These are phyloP conservation scores for Escovopsis sp. DNA, from an alignment of 2,329 filamentous ascomycete species.

Conservation along the genomic window DNA sequence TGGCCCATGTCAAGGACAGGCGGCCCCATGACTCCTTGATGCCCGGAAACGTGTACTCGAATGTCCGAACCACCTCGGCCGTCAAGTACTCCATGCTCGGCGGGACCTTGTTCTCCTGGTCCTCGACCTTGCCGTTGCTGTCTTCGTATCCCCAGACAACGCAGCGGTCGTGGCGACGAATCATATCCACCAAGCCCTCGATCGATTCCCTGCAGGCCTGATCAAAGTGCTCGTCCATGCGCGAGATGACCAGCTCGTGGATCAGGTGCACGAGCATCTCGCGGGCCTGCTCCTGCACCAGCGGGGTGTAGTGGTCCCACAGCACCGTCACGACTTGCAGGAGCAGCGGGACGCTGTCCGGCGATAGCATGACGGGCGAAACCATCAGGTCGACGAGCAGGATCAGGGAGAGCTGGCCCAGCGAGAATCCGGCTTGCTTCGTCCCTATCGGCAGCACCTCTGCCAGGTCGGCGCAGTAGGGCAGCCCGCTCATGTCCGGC, in stretches of 20 bases:
- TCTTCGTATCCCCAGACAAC: slow-evolving; percentile 95
- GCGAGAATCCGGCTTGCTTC: slow-evolving; percentile 82
- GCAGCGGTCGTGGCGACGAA: slow-evolving; percentile 67
- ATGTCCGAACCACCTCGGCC: slow-evolving; percentile 67
- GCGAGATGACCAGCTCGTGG: slow-evolving; percentile 78
- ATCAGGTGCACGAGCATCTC: slow-evolving; percentile 98
- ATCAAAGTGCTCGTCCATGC: slow-evolving; percentile 55
- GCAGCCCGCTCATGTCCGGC: slow-evolving; percentile 58
- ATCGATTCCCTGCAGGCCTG: slow-evolving; percentile 53
- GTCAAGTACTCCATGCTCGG: slow-evolving; percentile 77
- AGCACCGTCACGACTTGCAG: slow-evolving; percentile 85
- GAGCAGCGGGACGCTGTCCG: slow-evolving; percentile 70
- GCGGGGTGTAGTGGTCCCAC: slow-evolving; percentile 92
- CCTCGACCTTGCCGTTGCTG: slow-evolving; percentile 63
- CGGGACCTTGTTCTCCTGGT: slow-evolving; percentile 67
- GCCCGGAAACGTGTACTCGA: slow-evolving; percentile 68
- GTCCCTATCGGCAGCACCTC: slow-evolving; percentile 71
- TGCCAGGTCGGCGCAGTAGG: slow-evolving; percentile 77
- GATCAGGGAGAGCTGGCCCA: slow-evolving; percentile 86
- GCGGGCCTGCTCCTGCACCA: slow-evolving; percentile 90
- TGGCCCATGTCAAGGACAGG: slow-evolving; percentile 86
- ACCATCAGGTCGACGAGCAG: slow-evolving; percentile 93
- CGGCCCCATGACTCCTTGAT: slow-evolving; percentile 88
- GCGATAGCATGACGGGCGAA: slow-evolving; percentile 64
- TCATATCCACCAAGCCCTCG: slow-evolving; percentile 74